Evolutionary conservation across 148 eudicot genomes (phyloP), one percentile per base, ranked within the genome.

Genomic region (Dianthus caryophyllus): DNA sequence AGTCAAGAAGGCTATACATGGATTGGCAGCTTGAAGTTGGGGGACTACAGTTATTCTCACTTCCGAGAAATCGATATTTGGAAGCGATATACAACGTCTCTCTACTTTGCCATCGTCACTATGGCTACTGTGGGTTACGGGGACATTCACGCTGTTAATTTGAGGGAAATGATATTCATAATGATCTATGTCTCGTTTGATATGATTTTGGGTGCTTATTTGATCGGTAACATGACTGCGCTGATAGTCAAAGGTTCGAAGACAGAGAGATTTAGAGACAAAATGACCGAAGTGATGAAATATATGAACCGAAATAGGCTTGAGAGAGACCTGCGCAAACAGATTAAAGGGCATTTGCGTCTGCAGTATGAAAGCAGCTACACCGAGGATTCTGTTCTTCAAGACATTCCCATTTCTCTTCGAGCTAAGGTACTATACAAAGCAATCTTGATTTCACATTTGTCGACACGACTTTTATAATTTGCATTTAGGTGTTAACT

Each of bases 81-180:
- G 97, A 84, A 65, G 62, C 79, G 85, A 47, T 94, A 94, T 71
- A 75, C 78, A 50, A 88, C 86, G 13, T 94, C 99, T 17, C 65
- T 94, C 29, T 94, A 94, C 72, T 94, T 94, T 75, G 88, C 99
- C 61, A 77, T 94, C 54, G 92, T 94, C 62, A 90, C 99, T 41
- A 94, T 94, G 99, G 81, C 96, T 60, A 94, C 99, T 44, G 97
- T 94, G 41, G 99, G 93, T 73, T 85, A 87, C 65, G 93, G 93
- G 9, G 93, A 87, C 67, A 81, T 87, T 62, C 93, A 87, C 79
- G 93, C 93, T 36, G 89, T 87, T 9, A 87, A 87, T 76, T 0
- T 79, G 78, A 81, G 87, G 80, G 89, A 87, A 79, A 85, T 85
- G 93, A 87, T 87, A 71, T 87, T 87, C 21, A 51, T 87, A 36